A percentile compares a stretch with the other conserved stretches of the same genome.
Evolutionary conservation across 257 asterid genomes (phyloP).

Genomic region (Gentiana macrophylla): DNA sequence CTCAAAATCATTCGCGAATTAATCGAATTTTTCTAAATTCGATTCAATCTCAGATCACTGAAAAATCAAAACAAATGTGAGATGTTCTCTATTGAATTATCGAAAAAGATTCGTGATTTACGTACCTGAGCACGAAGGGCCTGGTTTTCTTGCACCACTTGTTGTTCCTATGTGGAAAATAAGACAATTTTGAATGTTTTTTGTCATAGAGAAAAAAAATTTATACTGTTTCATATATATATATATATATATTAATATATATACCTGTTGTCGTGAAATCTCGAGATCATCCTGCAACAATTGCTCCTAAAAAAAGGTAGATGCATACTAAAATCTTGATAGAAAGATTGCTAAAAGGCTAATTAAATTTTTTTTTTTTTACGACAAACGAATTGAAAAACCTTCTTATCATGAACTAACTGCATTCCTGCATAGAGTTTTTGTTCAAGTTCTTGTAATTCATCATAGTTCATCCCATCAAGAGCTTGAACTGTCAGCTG

Average conservation of each 20-base stretch:
- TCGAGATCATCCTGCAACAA: conserved; percentile 12
- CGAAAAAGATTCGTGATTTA: conserved; percentile 8
- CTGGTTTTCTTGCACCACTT: conserved; percentile 41
- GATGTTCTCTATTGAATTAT: conserved; percentile 2
- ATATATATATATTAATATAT: too few relatives aligned
- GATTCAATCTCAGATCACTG: not conserved
- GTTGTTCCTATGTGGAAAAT: conserved; percentile 35
- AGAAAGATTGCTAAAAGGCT: not conserved
- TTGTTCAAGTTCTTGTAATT: conserved; percentile 46
- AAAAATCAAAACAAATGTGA: too few relatives aligned
- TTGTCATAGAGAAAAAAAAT: not conserved
- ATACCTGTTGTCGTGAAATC: conserved; percentile 36
- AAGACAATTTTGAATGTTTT: not conserved
- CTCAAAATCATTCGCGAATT: not conserved
- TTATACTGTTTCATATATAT: not conserved
- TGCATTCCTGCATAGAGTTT: conserved; percentile 47
- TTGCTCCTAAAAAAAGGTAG: conserved; percentile 41
- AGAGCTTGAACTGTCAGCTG: conserved; percentile 57
- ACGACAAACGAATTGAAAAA: conserved; percentile 9
- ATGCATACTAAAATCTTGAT: conserved; percentile 20
- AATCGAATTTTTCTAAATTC: not conserved
- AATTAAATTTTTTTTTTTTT: too few relatives aligned
- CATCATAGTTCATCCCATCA: conserved; percentile 35
- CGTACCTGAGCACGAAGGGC: conserved; percentile 39
- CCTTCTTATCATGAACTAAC: conserved; percentile 64